Conservation (phyloP, 148 eudicot species). For the Tetragonia tetragonoides region DNA sequence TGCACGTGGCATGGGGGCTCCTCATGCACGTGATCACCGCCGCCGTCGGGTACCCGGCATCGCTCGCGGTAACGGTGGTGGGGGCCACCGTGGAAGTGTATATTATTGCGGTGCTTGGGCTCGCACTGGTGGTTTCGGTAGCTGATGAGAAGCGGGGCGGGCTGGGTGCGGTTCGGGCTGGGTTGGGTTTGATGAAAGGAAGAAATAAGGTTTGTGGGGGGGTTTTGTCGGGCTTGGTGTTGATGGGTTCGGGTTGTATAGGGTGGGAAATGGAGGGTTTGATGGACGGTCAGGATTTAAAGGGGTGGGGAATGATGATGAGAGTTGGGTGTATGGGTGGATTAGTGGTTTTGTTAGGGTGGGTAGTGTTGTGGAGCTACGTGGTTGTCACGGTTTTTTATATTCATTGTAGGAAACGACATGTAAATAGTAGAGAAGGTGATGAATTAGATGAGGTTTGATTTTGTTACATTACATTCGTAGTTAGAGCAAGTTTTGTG, state of each 20-base stretch:
- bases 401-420: conserved; percentile 27
- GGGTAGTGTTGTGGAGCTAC: conserved; percentile 36
- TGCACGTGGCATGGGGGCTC: background rate
- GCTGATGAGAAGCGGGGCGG: conserved; percentile 42
- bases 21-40: background rate
- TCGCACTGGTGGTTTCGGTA: conserved; percentile 37
- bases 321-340: conserved; percentile 24
- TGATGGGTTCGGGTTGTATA: conserved; percentile 12
- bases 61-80: background rate
- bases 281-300: conserved; percentile 28
- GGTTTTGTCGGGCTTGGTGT: conserved; percentile 18
- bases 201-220: conserved; percentile 37
- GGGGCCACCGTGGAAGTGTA: conserved; percentile 8
- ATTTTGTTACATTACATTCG: background rate
- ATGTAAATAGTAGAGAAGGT: background rate
- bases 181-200: conserved; percentile 37
- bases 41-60: background rate
- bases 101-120: background rate
- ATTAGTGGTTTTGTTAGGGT: conserved; percentile 27
- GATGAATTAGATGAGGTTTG: background rate
- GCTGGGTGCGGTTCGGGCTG: conserved; percentile 33
- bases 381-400: conserved; percentile 34
- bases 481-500: too few species aligned
- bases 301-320: conserved; percentile 14
- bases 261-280: conserved; percentile 21